These are phyloP conservation scores for Dryadomyces quercus-mongolicae DNA, from an alignment of 2,329 filamentous ascomycete genomes.

Conservation along the genomic window DNA sequence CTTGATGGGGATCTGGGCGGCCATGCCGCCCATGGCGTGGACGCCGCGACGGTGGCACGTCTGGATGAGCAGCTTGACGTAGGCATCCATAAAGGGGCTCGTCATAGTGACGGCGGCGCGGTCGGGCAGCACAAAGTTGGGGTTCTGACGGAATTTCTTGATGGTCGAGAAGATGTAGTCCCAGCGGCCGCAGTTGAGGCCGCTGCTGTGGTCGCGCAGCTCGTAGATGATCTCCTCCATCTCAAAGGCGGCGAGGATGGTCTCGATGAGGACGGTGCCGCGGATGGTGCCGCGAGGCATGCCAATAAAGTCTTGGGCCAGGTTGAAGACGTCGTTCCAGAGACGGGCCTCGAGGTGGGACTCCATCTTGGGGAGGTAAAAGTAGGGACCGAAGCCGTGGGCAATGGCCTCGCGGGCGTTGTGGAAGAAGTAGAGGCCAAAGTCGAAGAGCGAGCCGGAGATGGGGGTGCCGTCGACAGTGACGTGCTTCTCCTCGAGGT, in stretches of 20 bases:
- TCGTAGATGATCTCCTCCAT: conserved; percentile 99
- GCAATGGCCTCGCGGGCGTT: conserved; percentile 83
- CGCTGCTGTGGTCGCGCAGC: conserved; percentile 88
- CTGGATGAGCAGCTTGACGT: conserved; percentile 94
- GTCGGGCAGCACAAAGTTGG: conserved; percentile 86
- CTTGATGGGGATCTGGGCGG: conserved; percentile 97
- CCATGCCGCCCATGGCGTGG: conserved; percentile 99
- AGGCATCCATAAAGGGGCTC: conserved; percentile 94
- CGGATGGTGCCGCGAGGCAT: conserved; percentile 87
- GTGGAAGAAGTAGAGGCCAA: conserved; percentile 98
- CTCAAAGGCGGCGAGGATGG: conserved; percentile 93
- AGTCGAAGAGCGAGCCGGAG: conserved; percentile 87
- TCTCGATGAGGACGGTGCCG: conserved; percentile 93
- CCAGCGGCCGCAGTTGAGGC: conserved; percentile 97
- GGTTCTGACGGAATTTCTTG: conserved; percentile 97
- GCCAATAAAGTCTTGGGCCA: conserved; percentile 84
- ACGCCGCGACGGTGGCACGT: conserved; percentile 94
- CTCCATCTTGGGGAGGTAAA: conserved; percentile 97
- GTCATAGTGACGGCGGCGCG: conserved; percentile 92
- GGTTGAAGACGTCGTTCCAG: conserved; percentile 97
- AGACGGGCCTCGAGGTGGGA: conserved; percentile 92
- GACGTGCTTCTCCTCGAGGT: conserved; percentile 96
- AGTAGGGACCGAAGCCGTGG: conserved; percentile 83
- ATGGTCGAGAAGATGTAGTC: conserved; percentile 99
- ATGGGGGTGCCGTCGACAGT: conserved; percentile 92